Base-by-base conservation (phyloP, 1,284 basidiomycete genomes). In the Amylostereum areolatum region DNA sequence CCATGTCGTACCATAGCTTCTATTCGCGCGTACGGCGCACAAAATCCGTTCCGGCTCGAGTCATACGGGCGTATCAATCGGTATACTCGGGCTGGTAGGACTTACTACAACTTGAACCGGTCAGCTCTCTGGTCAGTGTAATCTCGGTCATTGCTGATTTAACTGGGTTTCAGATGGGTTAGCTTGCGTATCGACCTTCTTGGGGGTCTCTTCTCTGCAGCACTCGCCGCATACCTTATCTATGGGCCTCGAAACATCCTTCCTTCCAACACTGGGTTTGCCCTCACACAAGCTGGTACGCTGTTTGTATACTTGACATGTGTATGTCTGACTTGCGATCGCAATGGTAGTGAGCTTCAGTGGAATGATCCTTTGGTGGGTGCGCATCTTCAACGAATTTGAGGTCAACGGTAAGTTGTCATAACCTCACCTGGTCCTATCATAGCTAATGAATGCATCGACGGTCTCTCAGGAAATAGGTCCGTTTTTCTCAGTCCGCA, bases 21-120 rank as follows among this genome's bases (percentile, higher is more conserved):
- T 4, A 77, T 85, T 45, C 74, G 83, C 27, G 81, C 81, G 8
- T 83, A 78, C 57, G 73, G 74, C 5, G 77, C 76, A 12, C 72
- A 83, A 58, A 49, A 63, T 25, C 55, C 64, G 1, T 80, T 82
- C 65, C 69, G 62, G 48, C 43, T 57, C n/a, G 74, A 79, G 55
- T 73, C 75, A 2, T 59, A 69, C 47, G 54, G 58, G 4, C 66
- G 74, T 12, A 74, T 81, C 40, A 70, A 83, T 54, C 66, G 65
- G 34, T 80, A 75, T 57, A 67, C 70, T 1, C 67, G 73, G 35
- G 64, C 72, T 2, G 71, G 71, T 2, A 62, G 76, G 37, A 71
- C 71, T 2, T 78, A 72, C 55, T 81, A 75, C 56, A 76, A 81
- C 52, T 62, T 83, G 46, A 82, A 80, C 57, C 66, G 79, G 64